Conservation (phyloP, 768 basidiomycete species). For the Omphalotus guepiniiformis region DNA sequence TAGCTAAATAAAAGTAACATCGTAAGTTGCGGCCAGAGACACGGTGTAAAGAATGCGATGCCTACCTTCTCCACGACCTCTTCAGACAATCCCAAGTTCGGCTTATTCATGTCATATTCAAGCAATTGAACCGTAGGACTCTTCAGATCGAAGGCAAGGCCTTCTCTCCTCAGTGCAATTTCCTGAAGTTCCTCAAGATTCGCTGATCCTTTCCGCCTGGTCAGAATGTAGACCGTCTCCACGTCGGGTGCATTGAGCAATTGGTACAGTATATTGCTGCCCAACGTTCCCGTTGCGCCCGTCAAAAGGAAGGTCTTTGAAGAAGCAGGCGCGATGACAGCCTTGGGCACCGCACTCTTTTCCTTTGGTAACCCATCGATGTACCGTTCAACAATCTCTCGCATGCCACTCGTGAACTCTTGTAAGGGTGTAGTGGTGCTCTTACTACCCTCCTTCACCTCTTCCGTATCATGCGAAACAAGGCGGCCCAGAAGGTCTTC, state of each 20-base stretch:
- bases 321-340: not conserved
- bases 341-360: not conserved
- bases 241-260: not conserved
- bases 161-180: not conserved
- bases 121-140: not conserved
- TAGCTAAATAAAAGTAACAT: too few species aligned
- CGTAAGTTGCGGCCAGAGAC: too few species aligned
- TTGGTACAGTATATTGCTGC: not conserved
- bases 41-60: too few species aligned
- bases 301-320: not conserved
- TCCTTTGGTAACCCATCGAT: not conserved
- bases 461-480: not conserved
- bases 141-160: not conserved
- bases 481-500: not conserved
- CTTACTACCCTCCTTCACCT: too few species aligned
- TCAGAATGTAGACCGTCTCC: not conserved
- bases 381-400: not conserved
- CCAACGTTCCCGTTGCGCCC: not conserved
- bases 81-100: not conserved
- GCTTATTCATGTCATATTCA: not conserved
- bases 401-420: too few species aligned
- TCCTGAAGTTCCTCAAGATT: not conserved
- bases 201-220: not conserved
- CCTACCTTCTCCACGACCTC: not conserved
- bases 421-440: too few species aligned